phyloP scores from a whole-genome alignment of 139 green algal species.

The Micromonas commoda region DNA sequence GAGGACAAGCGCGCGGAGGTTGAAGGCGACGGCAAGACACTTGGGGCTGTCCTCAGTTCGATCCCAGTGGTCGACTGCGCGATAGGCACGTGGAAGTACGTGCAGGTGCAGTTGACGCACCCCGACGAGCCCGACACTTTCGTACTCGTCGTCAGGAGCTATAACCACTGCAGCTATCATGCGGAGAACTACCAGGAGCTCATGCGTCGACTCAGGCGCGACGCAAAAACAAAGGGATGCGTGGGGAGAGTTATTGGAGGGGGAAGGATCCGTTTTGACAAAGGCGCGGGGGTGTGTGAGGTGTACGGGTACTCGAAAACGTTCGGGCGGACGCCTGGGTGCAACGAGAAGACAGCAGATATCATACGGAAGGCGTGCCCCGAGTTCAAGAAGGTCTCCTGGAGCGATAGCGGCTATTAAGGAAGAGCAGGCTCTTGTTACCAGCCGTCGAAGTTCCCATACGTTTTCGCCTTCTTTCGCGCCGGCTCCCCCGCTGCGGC shows the following conservation, averaged over 20 bases:
- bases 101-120: not conserved
- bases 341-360: conserved; percentile 27
- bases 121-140: not conserved
- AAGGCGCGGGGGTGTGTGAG: not conserved
- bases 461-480: conserved; percentile 51
- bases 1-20: not conserved
- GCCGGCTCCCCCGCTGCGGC: too few species aligned
- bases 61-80: not conserved
- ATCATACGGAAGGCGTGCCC: conserved; percentile 31
- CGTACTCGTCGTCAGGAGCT: not conserved
- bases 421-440: conserved; percentile 30
- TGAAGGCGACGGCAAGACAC: not conserved
- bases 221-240: not conserved
- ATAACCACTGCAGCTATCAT: not conserved
- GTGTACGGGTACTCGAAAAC: conserved; percentile 25
- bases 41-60: not conserved
- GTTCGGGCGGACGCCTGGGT: conserved; percentile 6
- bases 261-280: not conserved
- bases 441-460: conserved; percentile 66
- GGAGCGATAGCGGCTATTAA: conserved; percentile 19
- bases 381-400: not conserved
- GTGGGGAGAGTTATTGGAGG: not conserved
- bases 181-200: not conserved
- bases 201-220: not conserved
- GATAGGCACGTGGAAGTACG: not conserved